Base-by-base conservation (phyloP, 768 basidiomycete species). In the Suillus alpinus region DNA sequence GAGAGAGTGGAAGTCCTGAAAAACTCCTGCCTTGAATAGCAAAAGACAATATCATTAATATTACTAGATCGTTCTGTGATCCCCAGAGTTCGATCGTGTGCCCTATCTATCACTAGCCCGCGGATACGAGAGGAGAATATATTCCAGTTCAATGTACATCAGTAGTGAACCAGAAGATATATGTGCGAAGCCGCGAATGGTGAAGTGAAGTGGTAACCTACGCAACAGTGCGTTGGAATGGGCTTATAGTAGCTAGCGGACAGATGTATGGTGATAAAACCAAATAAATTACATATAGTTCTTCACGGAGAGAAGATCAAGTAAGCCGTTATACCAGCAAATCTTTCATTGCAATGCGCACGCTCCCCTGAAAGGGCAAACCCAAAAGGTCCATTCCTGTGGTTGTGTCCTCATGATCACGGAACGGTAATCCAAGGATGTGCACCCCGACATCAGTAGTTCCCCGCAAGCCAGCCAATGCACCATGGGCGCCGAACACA, bases 401-500 rank as follows among this genome's bases (percentile, higher is more conserved):
- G 2, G 40, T n/a, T 4, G 40, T 23, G 14, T 26, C 29, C 0
- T 58, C 46, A 34, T 41, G 58, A 37, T 76, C 76, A 44, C 77
- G 71, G 39, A 85, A 69, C 13, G 87, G 86, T 56, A 92, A 70
- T 0, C 91, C 91, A 29, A 81, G 73, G 2, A 92, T 80, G 37
- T 79, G 71, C 18, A 86, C 80, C 0, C 76, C 76, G 1, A 92
- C 88, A 34, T 84, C 84, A 1, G 86, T 86, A 14, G 78, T 77
- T 9, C 91, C 91, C 44, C 80, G 69, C 9, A 92, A 78, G 6
- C 90, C 91, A 6, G 90, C 91, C 1, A 84, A 65, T 0, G 90
- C 90, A 2, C 89, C 89, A 20, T 80, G 74, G 2, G 80, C 65
- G 20, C 83, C 81, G 65, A 90, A 92, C 6, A 92, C 80, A n/a